Evolutionary conservation across 148 eudicot genomes (phyloP).

Genomic region (Amaranthus palmeri): DNA sequence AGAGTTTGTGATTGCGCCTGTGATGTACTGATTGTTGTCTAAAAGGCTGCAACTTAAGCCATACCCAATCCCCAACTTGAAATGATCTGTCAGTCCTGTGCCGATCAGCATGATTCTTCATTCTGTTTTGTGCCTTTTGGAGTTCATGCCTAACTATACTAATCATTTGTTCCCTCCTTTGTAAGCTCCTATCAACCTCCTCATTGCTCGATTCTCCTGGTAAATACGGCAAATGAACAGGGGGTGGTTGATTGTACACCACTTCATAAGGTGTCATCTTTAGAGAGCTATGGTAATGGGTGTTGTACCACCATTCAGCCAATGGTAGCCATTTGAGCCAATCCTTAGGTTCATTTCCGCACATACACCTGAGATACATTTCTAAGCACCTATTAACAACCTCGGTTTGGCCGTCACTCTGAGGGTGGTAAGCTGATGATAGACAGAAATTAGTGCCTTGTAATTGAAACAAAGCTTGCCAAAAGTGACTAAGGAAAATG

Average conservation of each 20-base stretch:
- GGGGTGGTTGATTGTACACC: background rate
- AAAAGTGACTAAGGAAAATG: background rate
- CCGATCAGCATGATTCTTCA: background rate
- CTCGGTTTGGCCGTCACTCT: background rate
- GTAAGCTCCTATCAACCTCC: too few species aligned
- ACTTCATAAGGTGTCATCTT: background rate
- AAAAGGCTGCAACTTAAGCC: background rate
- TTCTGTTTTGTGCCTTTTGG: slow-evolving; percentile 6
- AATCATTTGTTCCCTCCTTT: too few species aligned
- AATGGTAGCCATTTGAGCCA: background rate
- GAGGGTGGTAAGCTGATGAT: background rate
- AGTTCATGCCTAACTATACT: too few species aligned
- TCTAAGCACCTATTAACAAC: background rate
- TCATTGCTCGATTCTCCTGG: background rate
- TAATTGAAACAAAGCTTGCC: background rate
- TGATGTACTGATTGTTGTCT: background rate
- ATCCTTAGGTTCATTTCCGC: background rate
- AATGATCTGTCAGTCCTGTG: background rate
- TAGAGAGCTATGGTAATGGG: too few species aligned
- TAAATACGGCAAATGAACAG: background rate
- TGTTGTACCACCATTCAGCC: slow-evolving; percentile 2
- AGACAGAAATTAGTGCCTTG: background rate
- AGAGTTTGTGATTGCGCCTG: background rate
- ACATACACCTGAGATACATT: background rate
- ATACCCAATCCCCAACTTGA: background rate